Evolutionary conservation across 495 filamentous ascomycete genomes (phyloP), one percentile per base, ranked within the genome.

Genomic region (Talaromyces proteolyticus): DNA sequence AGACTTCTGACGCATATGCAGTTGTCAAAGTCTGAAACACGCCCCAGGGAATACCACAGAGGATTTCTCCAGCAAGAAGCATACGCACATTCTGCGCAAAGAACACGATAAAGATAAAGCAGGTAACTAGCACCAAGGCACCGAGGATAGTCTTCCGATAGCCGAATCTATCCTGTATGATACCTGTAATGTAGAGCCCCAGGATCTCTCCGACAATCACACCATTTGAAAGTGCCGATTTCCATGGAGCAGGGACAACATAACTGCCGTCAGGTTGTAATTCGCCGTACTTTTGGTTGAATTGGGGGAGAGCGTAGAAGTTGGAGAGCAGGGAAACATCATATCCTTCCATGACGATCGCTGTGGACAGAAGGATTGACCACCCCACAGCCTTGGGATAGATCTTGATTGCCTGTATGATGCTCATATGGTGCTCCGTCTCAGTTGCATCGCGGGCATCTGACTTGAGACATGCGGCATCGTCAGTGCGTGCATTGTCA

Each of bases 21-120:
- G 82, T 80, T 18, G 82, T 82, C 4, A 84, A 62, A 1, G 84
- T 87, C 58, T 87, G 84, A 63, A 87, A 87, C 21, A 88, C 76
- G 50, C 86, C 86, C 85, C 85, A 88, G 26, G 82, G 80, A 48
- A 89, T 81, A 52, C 86, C 85, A 47, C 78, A 81, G 2, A 89
- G 68, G 47, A 88, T 83, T 61, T 87, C 84, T 2, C 76, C 85
- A 17, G 80, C 75, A 29, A 86, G 71, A 8, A 88, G 72, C 26
- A 77, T 74, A 20, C 78, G 64, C 1, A 87, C 69, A 54, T 70
- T 78, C 36, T 77, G 70, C 1, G 84, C 84, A 21, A 82, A 86
- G 68, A 88, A 87, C 60, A 84, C 78, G 53, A 88, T 71, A 29
- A 79, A 72, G n/a, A 80, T 84, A 59, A 86, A 81, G 14, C 62